A percentile compares a stretch with the other conserved stretches of the same genome.
Conservation (phyloP, 192 early-diverging fungal genomes). For the Umbelopsis sp. region DNA sequence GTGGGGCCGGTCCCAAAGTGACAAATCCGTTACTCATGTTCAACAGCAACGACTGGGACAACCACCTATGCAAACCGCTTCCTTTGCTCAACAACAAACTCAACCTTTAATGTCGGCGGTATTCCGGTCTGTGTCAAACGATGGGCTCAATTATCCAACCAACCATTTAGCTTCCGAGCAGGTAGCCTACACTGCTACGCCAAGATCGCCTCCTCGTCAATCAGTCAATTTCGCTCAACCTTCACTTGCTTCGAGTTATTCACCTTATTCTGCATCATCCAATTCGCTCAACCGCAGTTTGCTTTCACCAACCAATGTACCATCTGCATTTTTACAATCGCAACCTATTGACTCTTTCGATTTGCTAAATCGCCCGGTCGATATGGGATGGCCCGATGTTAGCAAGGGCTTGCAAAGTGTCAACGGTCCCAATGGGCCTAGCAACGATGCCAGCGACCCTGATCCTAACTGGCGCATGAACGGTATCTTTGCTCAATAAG, state of each 20-base stretch:
- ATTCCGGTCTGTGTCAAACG: neutral
- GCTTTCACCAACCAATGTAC: conserved; percentile 15
- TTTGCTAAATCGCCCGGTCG: conserved; percentile 7
- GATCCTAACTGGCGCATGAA: conserved; percentile 19
- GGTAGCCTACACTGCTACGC: neutral
- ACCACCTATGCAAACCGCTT: conserved; percentile 1
- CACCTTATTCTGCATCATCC: conserved; percentile 6
- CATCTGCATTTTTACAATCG: conserved; percentile 12
- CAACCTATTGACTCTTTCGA: conserved; percentile 13
- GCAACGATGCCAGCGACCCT: conserved; percentile 2
- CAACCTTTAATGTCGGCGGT: conserved; percentile 1
- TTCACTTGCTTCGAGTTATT: neutral
- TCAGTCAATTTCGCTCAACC: conserved; percentile 12
- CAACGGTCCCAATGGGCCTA: neutral
- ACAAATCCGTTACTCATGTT: conserved; percentile 16
- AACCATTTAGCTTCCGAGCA: too few species aligned
- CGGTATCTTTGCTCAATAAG: conserved; percentile 9
- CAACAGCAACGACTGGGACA: conserved; percentile 8
- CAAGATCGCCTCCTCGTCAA: neutral
- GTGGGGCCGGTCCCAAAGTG: conserved; percentile 62
- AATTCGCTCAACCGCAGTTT: conserved; percentile 2
- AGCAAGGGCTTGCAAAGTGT: conserved; percentile 7
- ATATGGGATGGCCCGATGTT: conserved; percentile 19
- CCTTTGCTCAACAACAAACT: neutral
- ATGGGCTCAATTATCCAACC: too few species aligned